Percentiles rank a stretch among this genome's conserved stretches.
Evolutionary conservation across 495 filamentous ascomycete species (phyloP).

Genomic region (Aspergillus cristatus): DNA sequence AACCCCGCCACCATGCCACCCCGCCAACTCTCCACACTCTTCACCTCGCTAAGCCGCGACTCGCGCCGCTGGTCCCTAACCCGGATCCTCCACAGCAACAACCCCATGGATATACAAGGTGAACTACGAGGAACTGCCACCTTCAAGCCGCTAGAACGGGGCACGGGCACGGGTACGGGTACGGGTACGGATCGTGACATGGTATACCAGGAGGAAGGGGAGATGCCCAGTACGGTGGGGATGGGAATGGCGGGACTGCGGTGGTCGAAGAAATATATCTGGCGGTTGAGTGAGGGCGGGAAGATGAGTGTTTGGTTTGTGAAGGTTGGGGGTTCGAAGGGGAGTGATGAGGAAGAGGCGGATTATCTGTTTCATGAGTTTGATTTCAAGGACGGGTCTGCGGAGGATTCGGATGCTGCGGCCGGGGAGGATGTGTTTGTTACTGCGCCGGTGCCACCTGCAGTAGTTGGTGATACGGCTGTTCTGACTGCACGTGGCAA

Average conservation of each 20-base stretch:
- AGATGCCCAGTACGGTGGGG: slow-evolving; percentile 20
- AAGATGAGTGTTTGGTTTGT: slow-evolving; percentile 39
- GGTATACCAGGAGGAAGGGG: slow-evolving; percentile 38
- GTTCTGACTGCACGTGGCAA: slow-evolving; percentile 31
- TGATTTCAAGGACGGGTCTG: slow-evolving; percentile 15
- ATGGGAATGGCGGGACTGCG: slow-evolving; percentile 18
- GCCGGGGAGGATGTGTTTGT: slow-evolving; percentile 14
- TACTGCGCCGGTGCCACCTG: slow-evolving; percentile 19
- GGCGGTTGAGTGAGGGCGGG: slow-evolving; percentile 22
- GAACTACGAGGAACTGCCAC: slow-evolving; percentile 31
- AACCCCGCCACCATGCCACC: slow-evolving; percentile 9
- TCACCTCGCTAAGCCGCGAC: slow-evolving; percentile 24
- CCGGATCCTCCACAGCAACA: slow-evolving; percentile 35
- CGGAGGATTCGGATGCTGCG: not conserved
- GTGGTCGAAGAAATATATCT: slow-evolving; percentile 41
- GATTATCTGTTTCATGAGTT: slow-evolving; percentile 41
- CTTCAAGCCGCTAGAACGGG: slow-evolving; percentile 21
- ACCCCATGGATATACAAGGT: slow-evolving; percentile 33
- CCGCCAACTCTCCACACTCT: slow-evolving; percentile 16
- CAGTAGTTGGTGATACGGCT: slow-evolving; percentile 6
- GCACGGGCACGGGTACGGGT: slow-evolving; percentile 2
- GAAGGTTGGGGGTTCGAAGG: slow-evolving; percentile 23
- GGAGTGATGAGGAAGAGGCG: slow-evolving; percentile 24
- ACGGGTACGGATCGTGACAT: slow-evolving; percentile 15
- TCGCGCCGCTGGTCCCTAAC: slow-evolving; percentile 27